Conservation (phyloP, 805 yeast species). For the Wickerhamomyces strasburgensis region DNA sequence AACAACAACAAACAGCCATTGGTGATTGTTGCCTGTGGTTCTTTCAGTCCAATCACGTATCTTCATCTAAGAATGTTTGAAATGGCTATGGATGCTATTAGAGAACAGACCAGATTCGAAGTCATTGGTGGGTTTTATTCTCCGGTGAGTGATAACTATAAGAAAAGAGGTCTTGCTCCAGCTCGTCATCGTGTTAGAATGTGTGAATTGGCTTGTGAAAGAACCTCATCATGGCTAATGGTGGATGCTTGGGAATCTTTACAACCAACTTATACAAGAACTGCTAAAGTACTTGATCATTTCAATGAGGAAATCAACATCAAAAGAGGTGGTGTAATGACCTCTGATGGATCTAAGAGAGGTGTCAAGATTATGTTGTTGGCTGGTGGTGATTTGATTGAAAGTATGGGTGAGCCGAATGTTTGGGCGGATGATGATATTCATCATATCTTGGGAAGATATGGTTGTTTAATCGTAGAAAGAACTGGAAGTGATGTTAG, state of each 20-base stretch:
- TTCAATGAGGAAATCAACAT: conserved; percentile 93
- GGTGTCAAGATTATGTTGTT: conserved; percentile 93
- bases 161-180: conserved; percentile 88
- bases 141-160: conserved; percentile 90
- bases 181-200: conserved; percentile 88
- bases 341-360: conserved; percentile 52
- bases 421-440: conserved; percentile 97
- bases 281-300: conserved; percentile 93
- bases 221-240: conserved; percentile 97
- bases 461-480: conserved; percentile 95
- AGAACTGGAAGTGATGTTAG: conserved; percentile 96
- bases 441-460: conserved; percentile 91
- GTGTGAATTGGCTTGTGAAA: conserved; percentile 97
- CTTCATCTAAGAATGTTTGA: conserved; percentile 96
- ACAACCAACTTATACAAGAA: conserved; percentile 85
- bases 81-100: conserved; percentile 92
- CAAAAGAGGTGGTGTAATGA: conserved; percentile 76
- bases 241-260: conserved; percentile 99
- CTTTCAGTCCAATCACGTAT: conserved; percentile 93
- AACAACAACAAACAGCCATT: conserved; percentile 81
- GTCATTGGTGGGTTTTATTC: conserved; percentile 95
- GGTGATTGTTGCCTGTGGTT: conserved; percentile 96
- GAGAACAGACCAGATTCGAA: conserved; percentile 90
- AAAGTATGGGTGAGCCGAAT: conserved; percentile 99
- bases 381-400: conserved; percentile 97